Evolutionary conservation across 306 rosid species (phyloP), one percentile per base, ranked within the genome.

Genomic region (Alnus rubra): DNA sequence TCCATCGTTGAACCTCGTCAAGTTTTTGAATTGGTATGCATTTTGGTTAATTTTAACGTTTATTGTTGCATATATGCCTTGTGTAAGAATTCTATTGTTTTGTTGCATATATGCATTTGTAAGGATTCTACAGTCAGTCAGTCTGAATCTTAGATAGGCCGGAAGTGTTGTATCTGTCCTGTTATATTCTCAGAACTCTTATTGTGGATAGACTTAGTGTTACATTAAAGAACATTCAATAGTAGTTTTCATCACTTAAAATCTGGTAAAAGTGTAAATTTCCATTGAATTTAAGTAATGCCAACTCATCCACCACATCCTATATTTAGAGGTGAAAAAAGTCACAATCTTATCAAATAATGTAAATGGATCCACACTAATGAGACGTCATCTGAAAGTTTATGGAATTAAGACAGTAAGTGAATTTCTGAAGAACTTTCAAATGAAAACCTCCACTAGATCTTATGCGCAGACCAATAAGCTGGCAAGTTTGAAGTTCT

Each of bases 1-100:
- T 93, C 98, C 76, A 90, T 95, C 65, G 88, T 95, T 4, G 99
- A 95, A 83, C 99, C 99, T 77, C 98, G 99, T 12, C 98, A 95
- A 89, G 98, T 95, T 80, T 95, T 95, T 84, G 99, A 95, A 83
- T 71, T 93, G 98, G 99, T 95, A 92, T 75, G 88, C 65, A 75
- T 74, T 79, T 75, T 81, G 56, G 86, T 78, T 23, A 44, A 77
- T 67, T 58, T 78, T 49, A 11, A 14, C 65, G 23, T 56, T 51
- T 35, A 63, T 68, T 47, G n/a, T 52, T 73, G 82, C 44, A 33
- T 7, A 15, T 14, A 63, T 30, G 3, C 14, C 2, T 67, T 39
- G 28, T 39, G 50, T 67, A 3, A 67, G 49, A 9, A 9, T n/a
- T 18, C 39, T 67, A 9, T 30, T 31, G 45, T 13, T 67, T 75